These are phyloP conservation scores for Pisolithus sp. DNA, from an alignment of 768 basidiomycete genomes.

Conservation along the genomic window DNA sequence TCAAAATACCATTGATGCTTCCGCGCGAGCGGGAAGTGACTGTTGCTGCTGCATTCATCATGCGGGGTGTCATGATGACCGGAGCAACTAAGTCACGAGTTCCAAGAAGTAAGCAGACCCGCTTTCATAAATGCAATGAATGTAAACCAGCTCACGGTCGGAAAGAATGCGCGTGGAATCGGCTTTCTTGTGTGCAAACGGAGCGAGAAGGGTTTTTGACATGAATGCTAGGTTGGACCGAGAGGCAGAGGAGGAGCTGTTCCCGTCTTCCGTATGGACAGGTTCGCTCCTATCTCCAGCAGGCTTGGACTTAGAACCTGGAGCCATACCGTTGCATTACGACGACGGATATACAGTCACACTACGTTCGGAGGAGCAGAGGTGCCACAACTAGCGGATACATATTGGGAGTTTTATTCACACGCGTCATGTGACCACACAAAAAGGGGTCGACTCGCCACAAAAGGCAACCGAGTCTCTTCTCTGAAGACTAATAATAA, in stretches of 20 bases:
- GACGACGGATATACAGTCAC: neutral
- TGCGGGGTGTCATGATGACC: conserved; percentile 82
- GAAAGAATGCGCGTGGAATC: conserved; percentile 70
- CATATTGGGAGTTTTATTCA: no score
- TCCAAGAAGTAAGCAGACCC: conserved; percentile 1
- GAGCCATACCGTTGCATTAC: conserved; percentile 16
- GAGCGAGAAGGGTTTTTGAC: conserved; percentile 65
- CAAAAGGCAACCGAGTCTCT: no score
- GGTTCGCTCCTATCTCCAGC: conserved; percentile 30
- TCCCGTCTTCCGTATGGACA: conserved; percentile 30
- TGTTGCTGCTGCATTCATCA: conserved; percentile 68
- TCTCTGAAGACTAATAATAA: no score
- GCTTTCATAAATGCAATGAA: neutral
- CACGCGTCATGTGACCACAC: no score
- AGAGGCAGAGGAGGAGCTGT: conserved; percentile 23
- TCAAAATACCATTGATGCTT: conserved; percentile 23
- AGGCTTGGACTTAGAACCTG: conserved; percentile 11
- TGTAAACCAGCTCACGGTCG: conserved; percentile 48
- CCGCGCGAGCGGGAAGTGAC: conserved; percentile 46
- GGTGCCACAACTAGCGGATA: no score
- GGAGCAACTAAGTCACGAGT: conserved; percentile 53
- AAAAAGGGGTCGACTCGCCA: no score
- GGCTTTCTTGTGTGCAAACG: conserved; percentile 51
- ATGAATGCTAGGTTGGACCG: conserved; percentile 54
- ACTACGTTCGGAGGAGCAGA: no score